Base-by-base conservation (phyloP, 352 stramenopile genomes). In the Blastocystis sp. region DNA sequence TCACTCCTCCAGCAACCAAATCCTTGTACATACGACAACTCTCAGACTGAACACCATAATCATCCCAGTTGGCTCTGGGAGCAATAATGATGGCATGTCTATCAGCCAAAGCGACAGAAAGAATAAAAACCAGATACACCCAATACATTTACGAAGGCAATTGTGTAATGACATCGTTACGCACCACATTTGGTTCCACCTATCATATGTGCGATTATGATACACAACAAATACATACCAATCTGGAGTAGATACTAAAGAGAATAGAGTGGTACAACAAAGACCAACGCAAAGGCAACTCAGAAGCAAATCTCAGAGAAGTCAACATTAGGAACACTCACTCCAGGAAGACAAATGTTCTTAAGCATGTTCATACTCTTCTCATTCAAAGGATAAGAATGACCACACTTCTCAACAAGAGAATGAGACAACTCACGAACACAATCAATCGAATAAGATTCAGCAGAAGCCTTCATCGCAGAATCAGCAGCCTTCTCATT, bases 1-100 rank as follows among this genome's bases (percentile, higher is more conserved):
- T 79, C 69, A 79, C 46, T 36, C 69, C 69, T 79, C 69, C 69
- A 59, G 69, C 69, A 42, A 79, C 46, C 9, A 79, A 44, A 40
- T 79, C 69, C 49, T 79, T 79, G 69, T 79, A 79, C 69, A 79
- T 79, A 79, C 69, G 69, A 44, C 69, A 79, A 59, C 69, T 79
- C 69, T 59, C 38, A 14, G 65, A 78, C 42, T 78, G 65, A 21
- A 78, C 65, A 78, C 65, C 65, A 27, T 78, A 78, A 51, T 78
- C 65, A 59, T 9, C 2, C 65, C 65, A 78, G 49, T 78, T 78
- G 49, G 40, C 65, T 59, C 65, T 78, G 21, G 65, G 65, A 78
- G 65, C 65, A 59, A 78, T 78, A 61, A 78, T 61, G 48, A 78
- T 78, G 42, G 63, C 63, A 53, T 51, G 42, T 53, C 42, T 75